Conservation (phyloP, 1,284 basidiomycete genomes). For the Ceratobasidium sp. region DNA sequence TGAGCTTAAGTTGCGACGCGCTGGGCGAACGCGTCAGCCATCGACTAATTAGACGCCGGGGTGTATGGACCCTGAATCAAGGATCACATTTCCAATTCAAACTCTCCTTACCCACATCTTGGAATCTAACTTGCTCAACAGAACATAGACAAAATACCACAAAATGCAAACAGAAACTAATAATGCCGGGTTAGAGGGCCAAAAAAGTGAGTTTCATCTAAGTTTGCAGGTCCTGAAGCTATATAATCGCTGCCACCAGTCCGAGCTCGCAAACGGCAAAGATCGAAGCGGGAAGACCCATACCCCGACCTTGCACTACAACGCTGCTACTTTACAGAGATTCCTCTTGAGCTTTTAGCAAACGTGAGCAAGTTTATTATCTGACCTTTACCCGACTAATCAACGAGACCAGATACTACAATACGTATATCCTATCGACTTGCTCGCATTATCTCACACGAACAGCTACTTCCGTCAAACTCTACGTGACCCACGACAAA, state of each 20-base stretch:
- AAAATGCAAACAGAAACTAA: not conserved
- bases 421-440: slow-evolving; percentile 27
- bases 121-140: not conserved
- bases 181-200: not conserved
- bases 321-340: slow-evolving; percentile 25
- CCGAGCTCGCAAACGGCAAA: slow-evolving; percentile 23
- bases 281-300: slow-evolving; percentile 23
- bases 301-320: slow-evolving; percentile 28
- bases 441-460: slow-evolving; percentile 18
- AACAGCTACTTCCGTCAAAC: slow-evolving; percentile 13
- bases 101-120: not conserved
- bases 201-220: not conserved
- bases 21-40: slow-evolving; percentile 44
- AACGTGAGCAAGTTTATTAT: slow-evolving; percentile 16
- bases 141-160: not conserved
- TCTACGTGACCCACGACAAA: slow-evolving; percentile 15
- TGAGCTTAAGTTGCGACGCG: slow-evolving; percentile 26
- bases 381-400: not conserved
- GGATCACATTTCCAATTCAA: not conserved
- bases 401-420: slow-evolving; percentile 17
- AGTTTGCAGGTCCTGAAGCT: not conserved
- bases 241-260: not conserved
- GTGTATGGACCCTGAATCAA: slow-evolving; percentile 21
- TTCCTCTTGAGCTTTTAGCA: slow-evolving; percentile 24
- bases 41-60: slow-evolving; percentile 19